Conservation (phyloP, 805 yeast genomes). For the Ascoidea asiatica region DNA sequence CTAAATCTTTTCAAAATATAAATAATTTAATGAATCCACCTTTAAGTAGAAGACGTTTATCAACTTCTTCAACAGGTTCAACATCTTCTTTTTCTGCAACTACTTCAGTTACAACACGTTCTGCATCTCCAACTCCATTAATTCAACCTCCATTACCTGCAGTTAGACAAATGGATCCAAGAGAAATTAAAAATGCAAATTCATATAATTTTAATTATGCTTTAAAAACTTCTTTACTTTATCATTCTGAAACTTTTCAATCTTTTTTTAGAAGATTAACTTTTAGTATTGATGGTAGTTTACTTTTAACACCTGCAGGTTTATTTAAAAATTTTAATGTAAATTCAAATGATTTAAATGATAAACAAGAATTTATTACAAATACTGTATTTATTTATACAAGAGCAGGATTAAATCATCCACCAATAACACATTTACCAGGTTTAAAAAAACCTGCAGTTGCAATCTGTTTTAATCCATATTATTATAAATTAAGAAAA, state of each 20-base stretch:
- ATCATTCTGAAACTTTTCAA: slow-evolving; percentile 78
- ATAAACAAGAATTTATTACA: slow-evolving; percentile 22
- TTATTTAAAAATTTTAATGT: slow-evolving; percentile 24
- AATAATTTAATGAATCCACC: slow-evolving; percentile 11
- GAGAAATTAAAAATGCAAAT: background rate
- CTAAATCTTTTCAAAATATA: background rate
- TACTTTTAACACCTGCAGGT: slow-evolving; percentile 73
- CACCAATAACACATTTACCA: slow-evolving; percentile 72
- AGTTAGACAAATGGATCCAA: slow-evolving; percentile 15
- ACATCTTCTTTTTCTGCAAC: slow-evolving; percentile 20
- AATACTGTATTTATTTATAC: slow-evolving; percentile 76
- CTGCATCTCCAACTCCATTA: slow-evolving; percentile 12
- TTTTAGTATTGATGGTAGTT: slow-evolving; percentile 82
- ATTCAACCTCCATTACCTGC: slow-evolving; percentile 30
- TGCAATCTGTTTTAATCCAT: slow-evolving; percentile 68
- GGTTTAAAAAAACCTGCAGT: slow-evolving; percentile 75
- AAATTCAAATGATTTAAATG: slow-evolving; percentile 4
- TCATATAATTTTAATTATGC: slow-evolving; percentile 11
- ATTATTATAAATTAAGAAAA: slow-evolving; percentile 30
- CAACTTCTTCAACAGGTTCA: slow-evolving; percentile 24
- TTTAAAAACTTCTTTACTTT: slow-evolving; percentile 31
- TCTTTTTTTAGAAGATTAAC: slow-evolving; percentile 80
- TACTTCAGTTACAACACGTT: slow-evolving; percentile 20
- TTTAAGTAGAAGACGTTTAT: slow-evolving; percentile 26
- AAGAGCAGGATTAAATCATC: slow-evolving; percentile 47